A percentile compares a stretch with the other conserved stretches of the same genome.
Conservation (phyloP, 257 asterid species). For the Galeopsis tetrahit region DNA sequence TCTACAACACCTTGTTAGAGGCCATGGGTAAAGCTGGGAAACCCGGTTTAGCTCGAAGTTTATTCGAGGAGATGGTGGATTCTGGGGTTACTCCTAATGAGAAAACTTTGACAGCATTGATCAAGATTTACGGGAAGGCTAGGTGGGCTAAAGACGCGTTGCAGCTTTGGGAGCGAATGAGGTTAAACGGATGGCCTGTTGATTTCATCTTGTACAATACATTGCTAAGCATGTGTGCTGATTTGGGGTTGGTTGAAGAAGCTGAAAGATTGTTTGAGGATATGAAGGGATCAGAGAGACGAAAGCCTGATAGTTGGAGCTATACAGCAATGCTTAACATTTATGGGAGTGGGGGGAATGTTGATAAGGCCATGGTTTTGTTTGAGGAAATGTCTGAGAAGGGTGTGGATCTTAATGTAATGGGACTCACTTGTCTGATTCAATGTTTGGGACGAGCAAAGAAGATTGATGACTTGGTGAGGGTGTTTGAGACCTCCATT, state of each 20-base stretch:
- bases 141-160: constrained; percentile 93
- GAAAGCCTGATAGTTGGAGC: constrained; percentile 85
- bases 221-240: constrained; percentile 95
- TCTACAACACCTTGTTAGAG: constrained; percentile 81
- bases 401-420: constrained; percentile 69
- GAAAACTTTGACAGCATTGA: constrained; percentile 77
- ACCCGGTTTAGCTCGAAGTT: constrained; percentile 83
- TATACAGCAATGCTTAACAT: constrained; percentile 90
- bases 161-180: constrained; percentile 90
- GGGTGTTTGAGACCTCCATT: constrained; percentile 57
- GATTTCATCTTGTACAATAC: constrained; percentile 85
- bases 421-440: constrained; percentile 94
- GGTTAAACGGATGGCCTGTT: constrained; percentile 80
- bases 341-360: constrained; percentile 83
- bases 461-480: constrained; percentile 73
- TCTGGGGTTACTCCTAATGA: constrained; percentile 73
- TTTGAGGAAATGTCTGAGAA: constrained; percentile 67
- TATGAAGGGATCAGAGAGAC: constrained; percentile 64
- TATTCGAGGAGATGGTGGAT: constrained; percentile 92
- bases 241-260: constrained; percentile 87
- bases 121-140: constrained; percentile 91
- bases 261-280: constrained; percentile 76
- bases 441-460: constrained; percentile 83
- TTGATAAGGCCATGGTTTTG: constrained; percentile 79
- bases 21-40: constrained; percentile 93